These are phyloP conservation scores for Pseudogymnoascus sp. DNA, from an alignment of 2,329 filamentous ascomycete genomes.

Conservation along the genomic window DNA sequence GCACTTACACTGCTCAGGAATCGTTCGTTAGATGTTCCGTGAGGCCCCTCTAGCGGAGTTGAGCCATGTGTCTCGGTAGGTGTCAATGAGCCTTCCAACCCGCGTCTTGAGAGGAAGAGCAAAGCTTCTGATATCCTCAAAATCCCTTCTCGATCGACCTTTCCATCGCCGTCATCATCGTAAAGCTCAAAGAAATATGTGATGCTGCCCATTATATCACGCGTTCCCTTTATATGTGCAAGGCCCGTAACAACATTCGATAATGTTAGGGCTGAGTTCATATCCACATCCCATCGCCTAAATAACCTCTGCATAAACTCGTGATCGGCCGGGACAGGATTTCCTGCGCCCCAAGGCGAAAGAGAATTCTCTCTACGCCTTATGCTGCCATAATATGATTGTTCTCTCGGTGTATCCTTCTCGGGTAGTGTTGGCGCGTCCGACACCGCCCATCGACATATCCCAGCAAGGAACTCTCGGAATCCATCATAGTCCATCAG, in stretches of 20 bases:
- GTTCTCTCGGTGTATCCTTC: conserved; percentile 39
- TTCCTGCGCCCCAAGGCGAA: conserved; percentile 47
- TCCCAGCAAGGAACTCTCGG: conserved; percentile 81
- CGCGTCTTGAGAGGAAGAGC: conserved; percentile 82
- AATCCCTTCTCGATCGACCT: conserved; percentile 90
- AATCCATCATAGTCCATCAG: conserved; percentile 98
- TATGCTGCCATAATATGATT: conserved; percentile 52
- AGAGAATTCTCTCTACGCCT: conserved; percentile 28
- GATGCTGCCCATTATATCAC: conserved; percentile 96
- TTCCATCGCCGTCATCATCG: conserved; percentile 84
- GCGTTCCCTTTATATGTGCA: conserved; percentile 82
- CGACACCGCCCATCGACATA: conserved; percentile 87
- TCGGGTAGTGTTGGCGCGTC: conserved; percentile 61
- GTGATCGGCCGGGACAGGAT: conserved; percentile 73
- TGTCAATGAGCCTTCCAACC: conserved; percentile 61
- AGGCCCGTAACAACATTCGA: conserved; percentile 89
- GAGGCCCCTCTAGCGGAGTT: conserved; percentile 26
- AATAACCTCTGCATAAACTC: conserved; percentile 90
- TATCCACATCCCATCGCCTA: conserved; percentile 76
- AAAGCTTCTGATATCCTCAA: conserved; percentile 88
- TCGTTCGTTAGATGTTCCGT: conserved; percentile 67
- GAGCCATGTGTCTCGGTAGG: conserved; percentile 22
- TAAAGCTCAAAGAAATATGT: conserved; percentile 97
- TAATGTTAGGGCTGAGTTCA: conserved; percentile 67
- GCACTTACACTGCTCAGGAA: conserved; percentile 90